Evolutionary conservation across 768 basidiomycete species (phyloP), one percentile per base, ranked within the genome.

Genomic region (Hericium erinaceus): DNA sequence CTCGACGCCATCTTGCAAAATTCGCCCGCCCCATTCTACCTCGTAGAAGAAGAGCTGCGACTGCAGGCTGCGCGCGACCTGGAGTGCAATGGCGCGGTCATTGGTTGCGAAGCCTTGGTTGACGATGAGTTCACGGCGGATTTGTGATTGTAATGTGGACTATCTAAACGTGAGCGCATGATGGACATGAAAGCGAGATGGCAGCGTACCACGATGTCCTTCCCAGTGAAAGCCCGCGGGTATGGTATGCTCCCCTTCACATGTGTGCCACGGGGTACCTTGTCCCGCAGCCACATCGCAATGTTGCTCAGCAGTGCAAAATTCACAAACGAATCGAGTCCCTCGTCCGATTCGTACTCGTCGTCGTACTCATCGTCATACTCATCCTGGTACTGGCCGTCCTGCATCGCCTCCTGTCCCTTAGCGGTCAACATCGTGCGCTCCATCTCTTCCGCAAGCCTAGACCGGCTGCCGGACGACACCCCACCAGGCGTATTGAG

Each of bases 11-110:
- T 95, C 93, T 57, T 88, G 83, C 56, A 97, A 72, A 1, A 85
- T 77, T 18, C 85, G 82, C 52, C 85, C 84, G 33, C 89, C 92
- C 91, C 94, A 95, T 67, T 98, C 94, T 7, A 98, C 94, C 68
- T 98, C 95, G 67, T 92, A 92, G 70, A 97, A 95, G 77, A 93
- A 98, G 4, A 98, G 78, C 68, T 95, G 92, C 58, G 82, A 86
- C 67, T 98, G 94, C 39, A 98, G 76, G 57, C 89, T 91, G 40
- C 92, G 84, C 4, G 93, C 97, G 39, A 95, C 86, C 67, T 89
- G 85, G 28, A 97, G 73, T 4, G 95, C 92, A 15, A 87, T 85
- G 6, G 89, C 81, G 8, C 95, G 79, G 64, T 95, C 92, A 59
- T 80, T 85, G 0, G 84, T 84, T 3, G 84, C 83, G 39, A 87